Evolutionary conservation across 192 early-diverging fungal species (phyloP).

Genomic region (Backusella morwellensis): DNA sequence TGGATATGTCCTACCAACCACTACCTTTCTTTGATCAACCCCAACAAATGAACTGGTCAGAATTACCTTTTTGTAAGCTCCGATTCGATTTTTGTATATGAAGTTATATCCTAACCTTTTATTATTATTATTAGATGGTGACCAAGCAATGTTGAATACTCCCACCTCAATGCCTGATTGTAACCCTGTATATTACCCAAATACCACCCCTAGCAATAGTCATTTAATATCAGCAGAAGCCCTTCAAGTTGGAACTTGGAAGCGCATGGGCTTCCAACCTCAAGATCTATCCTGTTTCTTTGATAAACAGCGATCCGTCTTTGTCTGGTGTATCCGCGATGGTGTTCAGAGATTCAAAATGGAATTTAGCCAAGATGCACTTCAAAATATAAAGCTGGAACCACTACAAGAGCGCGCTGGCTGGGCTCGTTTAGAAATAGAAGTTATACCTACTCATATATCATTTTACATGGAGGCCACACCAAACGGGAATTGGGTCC

Average conservation of each 20-base stretch:
- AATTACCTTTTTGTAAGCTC: neutral
- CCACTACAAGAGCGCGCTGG: conserved; percentile 26
- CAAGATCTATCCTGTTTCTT: conserved; percentile 57
- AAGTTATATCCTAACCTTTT: neutral
- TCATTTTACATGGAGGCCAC: conserved; percentile 45
- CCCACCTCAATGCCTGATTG: neutral
- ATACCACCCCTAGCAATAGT: neutral
- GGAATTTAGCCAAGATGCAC: conserved; percentile 45
- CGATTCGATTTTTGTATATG: neutral
- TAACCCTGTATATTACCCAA: neutral
- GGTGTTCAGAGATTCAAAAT: conserved; percentile 46
- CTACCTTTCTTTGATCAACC: neutral
- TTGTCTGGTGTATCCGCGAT: conserved; percentile 63
- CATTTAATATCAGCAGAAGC: conserved; percentile 47
- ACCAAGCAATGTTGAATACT: neutral
- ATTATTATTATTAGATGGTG: neutral
- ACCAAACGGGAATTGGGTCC: conserved; percentile 41
- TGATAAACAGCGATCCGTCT: conserved; percentile 36
- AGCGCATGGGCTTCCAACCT: conserved; percentile 52
- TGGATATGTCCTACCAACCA: neutral
- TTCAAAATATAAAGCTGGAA: conserved; percentile 44
- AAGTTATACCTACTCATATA: conserved; percentile 35
- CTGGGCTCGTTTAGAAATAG: conserved; percentile 29
- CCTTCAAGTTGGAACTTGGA: conserved; percentile 62
- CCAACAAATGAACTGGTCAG: neutral